Evolutionary conservation across 306 rosid species (phyloP).

Genomic region (Alnus rubra): DNA sequence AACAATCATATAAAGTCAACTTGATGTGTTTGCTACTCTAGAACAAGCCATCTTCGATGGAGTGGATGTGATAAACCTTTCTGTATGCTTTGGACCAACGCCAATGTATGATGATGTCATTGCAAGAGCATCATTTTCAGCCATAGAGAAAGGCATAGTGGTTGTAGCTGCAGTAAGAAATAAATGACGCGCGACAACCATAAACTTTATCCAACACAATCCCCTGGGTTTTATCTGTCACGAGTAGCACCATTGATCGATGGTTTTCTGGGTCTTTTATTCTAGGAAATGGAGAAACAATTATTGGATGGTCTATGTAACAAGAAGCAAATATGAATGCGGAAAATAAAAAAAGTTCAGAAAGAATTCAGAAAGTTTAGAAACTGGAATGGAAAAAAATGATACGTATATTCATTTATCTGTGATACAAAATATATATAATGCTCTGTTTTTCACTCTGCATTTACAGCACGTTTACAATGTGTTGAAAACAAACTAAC

Average conservation of each 20-base stretch:
- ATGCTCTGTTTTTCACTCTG: no score
- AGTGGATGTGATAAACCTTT: constrained; percentile 6
- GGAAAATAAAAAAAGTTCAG: no score
- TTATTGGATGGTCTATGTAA: background rate
- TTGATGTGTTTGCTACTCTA: background rate
- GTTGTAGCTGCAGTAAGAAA: background rate
- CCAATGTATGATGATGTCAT: background rate
- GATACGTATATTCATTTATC: no score
- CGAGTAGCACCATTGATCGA: background rate
- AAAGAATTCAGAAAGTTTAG: no score
- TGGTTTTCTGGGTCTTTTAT: background rate
- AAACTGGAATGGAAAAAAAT: no score
- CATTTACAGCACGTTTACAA: no score
- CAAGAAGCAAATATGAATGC: no score
- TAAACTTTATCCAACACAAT: background rate
- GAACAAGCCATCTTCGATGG: constrained; percentile 1
- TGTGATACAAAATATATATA: no score
- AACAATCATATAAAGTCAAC: no score
- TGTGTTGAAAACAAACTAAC: no score
- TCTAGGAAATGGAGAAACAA: background rate
- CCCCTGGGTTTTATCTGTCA: constrained; percentile 1
- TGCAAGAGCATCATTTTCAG: background rate
- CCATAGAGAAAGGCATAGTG: constrained; percentile 6
- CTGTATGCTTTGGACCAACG: background rate
- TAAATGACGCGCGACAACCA: no score